These are phyloP conservation scores for Fusarium irregulare DNA, from an alignment of 2,329 filamentous ascomycete species.

Conservation along the genomic window DNA sequence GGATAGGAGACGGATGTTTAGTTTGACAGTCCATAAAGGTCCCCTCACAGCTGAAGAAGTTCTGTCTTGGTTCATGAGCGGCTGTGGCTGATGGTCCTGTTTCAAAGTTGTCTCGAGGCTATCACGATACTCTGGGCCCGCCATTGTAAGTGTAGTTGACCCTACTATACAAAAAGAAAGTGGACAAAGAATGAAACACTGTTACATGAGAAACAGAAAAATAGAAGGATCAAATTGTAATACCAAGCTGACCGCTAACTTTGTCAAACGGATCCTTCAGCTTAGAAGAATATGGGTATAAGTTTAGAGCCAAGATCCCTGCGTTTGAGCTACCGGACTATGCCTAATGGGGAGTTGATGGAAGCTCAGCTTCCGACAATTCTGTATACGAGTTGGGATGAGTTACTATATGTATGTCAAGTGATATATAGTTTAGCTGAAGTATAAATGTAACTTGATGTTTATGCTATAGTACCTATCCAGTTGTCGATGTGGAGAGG, in stretches of 20 bases:
- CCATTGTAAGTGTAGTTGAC: slow-evolving; percentile 1
- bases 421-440: neutral
- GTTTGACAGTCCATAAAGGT: slow-evolving; percentile 11
- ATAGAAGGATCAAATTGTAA: neutral
- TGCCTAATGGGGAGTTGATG: slow-evolving; percentile 11
- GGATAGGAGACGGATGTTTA: slow-evolving; percentile 30
- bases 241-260: neutral
- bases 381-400: neutral
- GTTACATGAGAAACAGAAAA: neutral
- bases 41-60: neutral
- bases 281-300: slow-evolving; percentile 1
- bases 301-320: slow-evolving; percentile 10
- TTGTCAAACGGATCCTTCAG: slow-evolving; percentile 9
- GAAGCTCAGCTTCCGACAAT: slow-evolving; percentile 18
- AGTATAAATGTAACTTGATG: neutral
- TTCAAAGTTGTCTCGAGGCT: neutral
- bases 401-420: neutral
- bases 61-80: neutral
- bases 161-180: neutral
- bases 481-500: neutral
- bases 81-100: neutral
- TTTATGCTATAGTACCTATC: neutral
- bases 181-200: neutral
- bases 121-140: neutral
- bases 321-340: neutral